phyloP scores from a whole-genome alignment of 495 filamentous ascomycete genomes.

The Penicillium chermesinum region DNA sequence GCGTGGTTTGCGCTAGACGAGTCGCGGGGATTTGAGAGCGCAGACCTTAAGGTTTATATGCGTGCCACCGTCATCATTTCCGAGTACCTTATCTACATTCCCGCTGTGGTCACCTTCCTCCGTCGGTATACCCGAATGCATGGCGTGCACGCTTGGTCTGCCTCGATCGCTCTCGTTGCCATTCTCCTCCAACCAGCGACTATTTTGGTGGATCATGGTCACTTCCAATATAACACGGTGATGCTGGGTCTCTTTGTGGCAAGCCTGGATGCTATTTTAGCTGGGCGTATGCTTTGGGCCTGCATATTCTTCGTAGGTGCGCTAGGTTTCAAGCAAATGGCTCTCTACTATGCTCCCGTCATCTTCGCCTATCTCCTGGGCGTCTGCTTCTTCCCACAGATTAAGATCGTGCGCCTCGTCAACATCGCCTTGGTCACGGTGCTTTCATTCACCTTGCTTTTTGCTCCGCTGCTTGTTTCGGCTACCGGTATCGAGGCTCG shows the following conservation, averaged over 20 bases:
- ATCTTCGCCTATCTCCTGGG: conserved; percentile 91
- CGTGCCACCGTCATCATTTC: conserved; percentile 81
- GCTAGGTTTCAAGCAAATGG: conserved; percentile 97
- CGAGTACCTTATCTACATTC: conserved; percentile 85
- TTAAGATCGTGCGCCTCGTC: conserved; percentile 65
- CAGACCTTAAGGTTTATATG: conserved; percentile 88
- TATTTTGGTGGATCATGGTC: conserved; percentile 93
- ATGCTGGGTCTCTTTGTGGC: conserved; percentile 90
- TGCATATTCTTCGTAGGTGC: conserved; percentile 92
- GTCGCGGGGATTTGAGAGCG: conserved; percentile 76
- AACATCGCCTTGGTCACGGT: conserved; percentile 68
- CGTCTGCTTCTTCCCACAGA: conserved; percentile 68
- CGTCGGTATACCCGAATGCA: conserved; percentile 68
- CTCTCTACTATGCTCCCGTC: conserved; percentile 88
- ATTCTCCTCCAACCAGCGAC: conserved; percentile 89
- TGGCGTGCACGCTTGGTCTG: conserved; percentile 68
- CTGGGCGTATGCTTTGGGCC: conserved; percentile 78
- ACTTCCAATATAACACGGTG: conserved; percentile 98
- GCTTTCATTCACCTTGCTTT: conserved; percentile 66
- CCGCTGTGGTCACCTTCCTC: conserved; percentile 77
- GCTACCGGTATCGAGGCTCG: conserved; percentile 27
- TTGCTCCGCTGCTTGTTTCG: conserved; percentile 68
- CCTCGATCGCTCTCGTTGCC: conserved; percentile 78
- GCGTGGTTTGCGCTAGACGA: conserved; percentile 83
- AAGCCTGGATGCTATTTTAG: conserved; percentile 80